These are phyloP conservation scores for Iodosphaeria phyllophila DNA, from an alignment of 2,329 filamentous ascomycete genomes.

Conservation along the genomic window DNA sequence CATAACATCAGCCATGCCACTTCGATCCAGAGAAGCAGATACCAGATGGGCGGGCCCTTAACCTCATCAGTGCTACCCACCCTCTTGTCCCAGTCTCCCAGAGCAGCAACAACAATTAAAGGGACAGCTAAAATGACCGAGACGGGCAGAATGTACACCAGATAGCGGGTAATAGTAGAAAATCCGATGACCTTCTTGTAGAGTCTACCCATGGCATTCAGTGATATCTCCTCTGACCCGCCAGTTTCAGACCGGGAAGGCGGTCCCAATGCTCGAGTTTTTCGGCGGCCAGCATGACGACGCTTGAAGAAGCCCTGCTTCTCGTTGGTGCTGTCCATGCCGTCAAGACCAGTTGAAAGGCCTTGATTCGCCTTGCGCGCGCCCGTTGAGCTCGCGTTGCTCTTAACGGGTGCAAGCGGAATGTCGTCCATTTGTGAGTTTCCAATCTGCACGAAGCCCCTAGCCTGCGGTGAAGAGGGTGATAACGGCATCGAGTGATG, in stretches of 20 bases:
- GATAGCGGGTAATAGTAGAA: constrained; percentile 44
- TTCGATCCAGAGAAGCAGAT: constrained; percentile 51
- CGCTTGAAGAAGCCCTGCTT: constrained; percentile 25
- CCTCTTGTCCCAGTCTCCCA: constrained; percentile 18
- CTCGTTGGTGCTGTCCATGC: constrained; percentile 18
- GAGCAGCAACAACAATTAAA: constrained; percentile 33
- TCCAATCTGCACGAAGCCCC: constrained; percentile 6
- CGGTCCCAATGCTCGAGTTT: constrained; percentile 19
- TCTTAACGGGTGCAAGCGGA: constrained; percentile 35
- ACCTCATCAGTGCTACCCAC: constrained; percentile 15
- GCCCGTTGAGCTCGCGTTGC: constrained; percentile 33
- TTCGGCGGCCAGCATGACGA: constrained; percentile 33
- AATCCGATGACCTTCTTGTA: constrained; percentile 46
- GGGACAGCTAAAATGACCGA: constrained; percentile 42
- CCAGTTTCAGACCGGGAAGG: constrained; percentile 24
- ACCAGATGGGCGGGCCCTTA: constrained; percentile 31
- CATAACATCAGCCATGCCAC: constrained; percentile 49
- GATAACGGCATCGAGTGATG: too few species aligned
- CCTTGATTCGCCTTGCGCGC: constrained; percentile 26
- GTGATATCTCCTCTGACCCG: constrained; percentile 28
- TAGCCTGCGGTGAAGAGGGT: constrained; percentile 3
- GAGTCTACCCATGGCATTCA: constrained; percentile 47
- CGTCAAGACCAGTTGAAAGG: constrained; percentile 13
- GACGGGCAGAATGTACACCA: constrained; percentile 49
- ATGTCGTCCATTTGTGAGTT: constrained; percentile 24